phyloP scores from a whole-genome alignment of 768 basidiomycete genomes.

The Xerocomellus amylosporus region DNA sequence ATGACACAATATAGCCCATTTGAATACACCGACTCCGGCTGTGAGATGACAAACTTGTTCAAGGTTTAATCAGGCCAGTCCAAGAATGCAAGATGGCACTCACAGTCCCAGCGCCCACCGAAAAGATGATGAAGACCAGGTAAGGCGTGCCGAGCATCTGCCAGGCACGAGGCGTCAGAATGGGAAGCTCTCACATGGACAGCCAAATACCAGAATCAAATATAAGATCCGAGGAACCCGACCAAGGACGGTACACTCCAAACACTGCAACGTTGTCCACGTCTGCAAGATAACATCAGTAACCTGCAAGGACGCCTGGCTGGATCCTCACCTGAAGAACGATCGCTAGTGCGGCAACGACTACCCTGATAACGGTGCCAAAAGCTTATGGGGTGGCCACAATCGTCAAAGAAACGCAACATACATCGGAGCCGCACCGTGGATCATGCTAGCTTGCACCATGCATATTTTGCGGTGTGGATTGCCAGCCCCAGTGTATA shows the following conservation, averaged over 20 bases:
- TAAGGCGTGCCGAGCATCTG: constrained; percentile 40
- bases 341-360: constrained; percentile 39
- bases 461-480: constrained; percentile 40
- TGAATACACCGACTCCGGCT: constrained; percentile 16
- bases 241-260: constrained; percentile 15
- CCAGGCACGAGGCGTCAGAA: constrained; percentile 12
- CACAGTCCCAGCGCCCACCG: constrained; percentile 38
- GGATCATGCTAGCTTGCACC: constrained; percentile 51
- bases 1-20: constrained; percentile 54
- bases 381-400: not conserved
- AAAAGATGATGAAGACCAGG: constrained; percentile 42
- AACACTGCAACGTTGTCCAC: constrained; percentile 36
- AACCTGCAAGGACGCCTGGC: not conserved
- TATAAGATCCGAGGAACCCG: constrained; percentile 27
- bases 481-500: constrained; percentile 31
- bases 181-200: not conserved
- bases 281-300: constrained; percentile 27
- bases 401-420: constrained; percentile 16
- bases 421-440: constrained; percentile 54
- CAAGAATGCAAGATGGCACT: constrained; percentile 20
- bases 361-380: constrained; percentile 34
- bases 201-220: constrained; percentile 22
- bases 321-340: constrained; percentile 38
- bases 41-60: constrained; percentile 17
- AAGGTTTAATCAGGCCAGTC: constrained; percentile 15